Percentiles rank a stretch among this genome's conserved stretches.
phyloP scores from a whole-genome alignment of 1,139 yeast genomes.

The Protomyces macrosporus region DNA sequence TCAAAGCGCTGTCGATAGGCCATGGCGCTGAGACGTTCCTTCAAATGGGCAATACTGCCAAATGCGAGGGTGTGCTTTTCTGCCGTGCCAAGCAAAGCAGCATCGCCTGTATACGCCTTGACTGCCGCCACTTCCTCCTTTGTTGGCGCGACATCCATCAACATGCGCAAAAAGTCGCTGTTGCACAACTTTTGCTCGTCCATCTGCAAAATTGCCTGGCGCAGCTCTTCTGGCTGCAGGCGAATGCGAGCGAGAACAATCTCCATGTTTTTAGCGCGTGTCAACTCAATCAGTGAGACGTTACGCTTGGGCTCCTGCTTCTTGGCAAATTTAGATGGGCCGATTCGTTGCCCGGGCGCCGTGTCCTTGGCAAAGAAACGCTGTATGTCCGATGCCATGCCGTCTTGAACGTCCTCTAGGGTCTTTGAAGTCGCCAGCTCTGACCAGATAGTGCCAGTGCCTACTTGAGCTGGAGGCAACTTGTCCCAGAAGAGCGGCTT shows the following conservation, averaged over 20 bases:
- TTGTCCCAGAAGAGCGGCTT: conserved; percentile 24
- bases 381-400: conserved; percentile 10
- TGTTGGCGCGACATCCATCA: conserved; percentile 4
- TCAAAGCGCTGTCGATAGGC: conserved; percentile 9
- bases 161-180: conserved; percentile 6
- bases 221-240: not conserved
- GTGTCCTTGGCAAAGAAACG: conserved; percentile 5
- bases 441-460: conserved; percentile 8
- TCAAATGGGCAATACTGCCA: not conserved
- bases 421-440: not conserved
- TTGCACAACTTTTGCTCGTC: conserved; percentile 6
- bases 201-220: conserved; percentile 12
- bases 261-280: conserved; percentile 10
- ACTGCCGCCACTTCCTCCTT: conserved; percentile 4
- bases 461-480: not conserved
- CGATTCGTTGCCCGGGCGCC: not conserved
- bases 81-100: conserved; percentile 2
- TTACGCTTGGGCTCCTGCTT: not conserved
- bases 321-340: not conserved
- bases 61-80: conserved; percentile 3
- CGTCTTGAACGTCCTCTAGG: conserved; percentile 1
- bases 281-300: conserved; percentile 5
- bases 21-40: conserved; percentile 8
- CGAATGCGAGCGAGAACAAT: conserved; percentile 17
- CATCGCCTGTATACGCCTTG: conserved; percentile 9